Evolutionary conservation across 2,329 filamentous ascomycete genomes (phyloP).

Genomic region (Lachnellula suecica): DNA sequence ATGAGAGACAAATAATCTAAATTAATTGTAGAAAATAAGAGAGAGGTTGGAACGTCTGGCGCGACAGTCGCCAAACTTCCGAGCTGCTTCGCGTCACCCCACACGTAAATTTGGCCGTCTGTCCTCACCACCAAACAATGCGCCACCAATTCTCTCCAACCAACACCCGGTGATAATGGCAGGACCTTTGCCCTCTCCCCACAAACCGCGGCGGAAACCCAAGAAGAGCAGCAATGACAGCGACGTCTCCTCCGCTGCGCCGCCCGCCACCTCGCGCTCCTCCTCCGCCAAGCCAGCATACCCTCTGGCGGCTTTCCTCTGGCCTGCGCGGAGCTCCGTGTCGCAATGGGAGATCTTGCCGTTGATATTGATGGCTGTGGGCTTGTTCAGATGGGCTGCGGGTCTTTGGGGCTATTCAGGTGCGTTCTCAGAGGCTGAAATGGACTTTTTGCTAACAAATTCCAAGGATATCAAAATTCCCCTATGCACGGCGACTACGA

Average conservation of each 20-base stretch:
- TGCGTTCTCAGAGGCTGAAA: conserved; percentile 35
- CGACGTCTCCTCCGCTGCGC: conserved; percentile 22
- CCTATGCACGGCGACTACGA: conserved; percentile 98
- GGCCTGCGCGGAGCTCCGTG: conserved; percentile 79
- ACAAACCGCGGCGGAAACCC: conserved; percentile 58
- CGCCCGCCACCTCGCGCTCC: conserved; percentile 12
- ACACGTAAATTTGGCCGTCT: background rate
- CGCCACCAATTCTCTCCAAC: background rate
- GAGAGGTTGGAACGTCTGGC: background rate
- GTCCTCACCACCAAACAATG: conserved; percentile 3
- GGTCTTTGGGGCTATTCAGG: conserved; percentile 95
- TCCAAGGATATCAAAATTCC: conserved; percentile 69
- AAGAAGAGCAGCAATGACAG: conserved; percentile 47
- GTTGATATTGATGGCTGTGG: conserved; percentile 83
- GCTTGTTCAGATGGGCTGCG: conserved; percentile 89
- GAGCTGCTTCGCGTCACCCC: background rate
- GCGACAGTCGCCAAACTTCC: background rate
- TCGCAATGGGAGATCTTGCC: conserved; percentile 94
- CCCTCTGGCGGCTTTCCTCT: conserved; percentile 89
- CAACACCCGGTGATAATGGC: conserved; percentile 44
- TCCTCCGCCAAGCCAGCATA: conserved; percentile 66
- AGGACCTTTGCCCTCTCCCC: conserved; percentile 49
- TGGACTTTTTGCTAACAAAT: conserved; percentile 9
- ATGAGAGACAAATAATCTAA: no score
- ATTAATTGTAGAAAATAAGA: no score